Conservation (phyloP, 2,329 filamentous ascomycete genomes). For the Penicillium sumatraense region DNA sequence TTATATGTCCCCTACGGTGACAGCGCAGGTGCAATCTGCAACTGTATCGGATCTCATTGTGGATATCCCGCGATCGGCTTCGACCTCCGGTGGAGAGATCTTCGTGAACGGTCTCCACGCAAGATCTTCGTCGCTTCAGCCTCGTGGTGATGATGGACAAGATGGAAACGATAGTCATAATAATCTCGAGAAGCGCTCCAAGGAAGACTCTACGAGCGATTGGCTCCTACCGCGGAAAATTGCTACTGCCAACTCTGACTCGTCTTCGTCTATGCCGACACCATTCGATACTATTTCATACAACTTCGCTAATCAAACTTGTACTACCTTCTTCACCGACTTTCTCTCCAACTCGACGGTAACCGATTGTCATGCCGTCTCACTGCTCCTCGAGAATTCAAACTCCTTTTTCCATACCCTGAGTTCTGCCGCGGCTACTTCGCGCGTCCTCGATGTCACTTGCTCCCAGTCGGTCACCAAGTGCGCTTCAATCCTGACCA, state of each 20-base stretch:
- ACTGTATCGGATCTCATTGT: neutral
- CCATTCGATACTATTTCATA: conserved; percentile 70
- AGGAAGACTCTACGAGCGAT: neutral
- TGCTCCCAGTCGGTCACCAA: conserved; percentile 69
- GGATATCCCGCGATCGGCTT: conserved; percentile 18
- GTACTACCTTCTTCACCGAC: conserved; percentile 62
- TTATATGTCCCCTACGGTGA: conserved; percentile 16
- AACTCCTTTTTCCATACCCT: conserved; percentile 80
- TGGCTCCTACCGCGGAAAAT: conserved; percentile 9
- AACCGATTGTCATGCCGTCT: conserved; percentile 78
- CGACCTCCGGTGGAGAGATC: conserved; percentile 20
- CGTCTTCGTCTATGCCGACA: conserved; percentile 54
- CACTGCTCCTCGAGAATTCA: conserved; percentile 83
- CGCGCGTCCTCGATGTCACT: conserved; percentile 76
- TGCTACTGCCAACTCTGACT: conserved; percentile 13
- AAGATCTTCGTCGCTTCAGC: conserved; percentile 13
- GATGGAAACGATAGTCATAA: neutral
- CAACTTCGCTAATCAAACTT: conserved; percentile 62
- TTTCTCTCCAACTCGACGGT: conserved; percentile 72
- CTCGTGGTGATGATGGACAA: neutral
- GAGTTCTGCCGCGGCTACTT: conserved; percentile 72
- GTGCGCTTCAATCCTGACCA: conserved; percentile 69
- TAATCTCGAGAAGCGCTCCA: neutral
- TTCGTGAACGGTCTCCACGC: conserved; percentile 19
- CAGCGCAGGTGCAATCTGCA: conserved; percentile 14